Base-by-base conservation (phyloP, 2,329 filamentous ascomycete species). In the Purpureocillium lavendulum region DNA sequence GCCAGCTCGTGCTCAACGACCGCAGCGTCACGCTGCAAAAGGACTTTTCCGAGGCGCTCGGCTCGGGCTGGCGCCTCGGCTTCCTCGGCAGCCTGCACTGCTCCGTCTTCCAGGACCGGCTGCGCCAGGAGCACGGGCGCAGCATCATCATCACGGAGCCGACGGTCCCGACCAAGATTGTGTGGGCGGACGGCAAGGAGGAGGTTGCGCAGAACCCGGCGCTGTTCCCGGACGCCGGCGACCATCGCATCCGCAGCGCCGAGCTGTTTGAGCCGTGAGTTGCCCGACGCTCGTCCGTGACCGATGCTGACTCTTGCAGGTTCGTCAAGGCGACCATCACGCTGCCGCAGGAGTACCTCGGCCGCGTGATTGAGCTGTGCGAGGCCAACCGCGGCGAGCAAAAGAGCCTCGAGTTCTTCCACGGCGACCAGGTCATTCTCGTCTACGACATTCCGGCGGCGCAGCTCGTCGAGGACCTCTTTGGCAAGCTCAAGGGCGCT, bases 41-140 rank as follows among this genome's bases (percentile, higher is more conserved):
- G 58, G 92, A 97, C 57, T 87, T 86, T 18, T 96, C 89, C 0
- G 88, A 97, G 55, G 92, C 92, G 1, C 70, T 98, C 0, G 92
- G 92, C 1, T 86, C 90, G 1, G 92, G 92, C 2, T 98, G 92
- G 83, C 81, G 92, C 34, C 67, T 98, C 10, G 92, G 92, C 0
- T 98, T 98, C 56, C 66, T 98, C 4, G 92, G 92, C n/a, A 97
- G 89, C 11, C 69, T 98, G 35, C 92, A 98, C 60, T 97, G 92
- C 65, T 97, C 89, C n/a, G 92, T 98, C 4, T 98, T 98, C 52
- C 89, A 98, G 62, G 92, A 98, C 61, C 84, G 92, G 1, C 66
- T 98, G 39, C 80, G 87, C 33, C 88, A 96, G 61, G 92, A 98
- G 60, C 89, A 98, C 54, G 92, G 90, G 5, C 84, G 86, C 3